Percentiles rank a stretch among this genome's conserved stretches.
Conservation (phyloP, 1,284 basidiomycete species). For the Moesziomyces aphidis region DNA sequence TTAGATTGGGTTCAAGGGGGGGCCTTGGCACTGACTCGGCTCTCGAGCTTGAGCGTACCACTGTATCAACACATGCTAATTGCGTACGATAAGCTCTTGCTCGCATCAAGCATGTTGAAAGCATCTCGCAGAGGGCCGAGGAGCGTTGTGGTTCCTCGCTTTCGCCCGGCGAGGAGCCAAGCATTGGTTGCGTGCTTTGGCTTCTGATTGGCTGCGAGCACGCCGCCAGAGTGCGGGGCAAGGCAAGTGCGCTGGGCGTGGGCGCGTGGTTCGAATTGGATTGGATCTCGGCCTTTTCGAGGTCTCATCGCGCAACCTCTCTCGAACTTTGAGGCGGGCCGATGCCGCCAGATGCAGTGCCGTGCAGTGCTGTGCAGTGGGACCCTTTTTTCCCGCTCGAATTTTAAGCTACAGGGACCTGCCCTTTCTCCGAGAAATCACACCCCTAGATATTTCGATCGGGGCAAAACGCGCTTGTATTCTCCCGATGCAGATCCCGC, state of each 20-base stretch:
- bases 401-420: conserved; percentile 25
- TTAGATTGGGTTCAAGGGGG: too few relatives aligned
- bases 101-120: too few relatives aligned
- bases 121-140: too few relatives aligned
- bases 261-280: too few relatives aligned
- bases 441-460: background rate
- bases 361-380: too few relatives aligned
- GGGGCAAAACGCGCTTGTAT: too few relatives aligned
- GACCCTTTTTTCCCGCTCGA: background rate
- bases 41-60: background rate
- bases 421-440: conserved; percentile 6
- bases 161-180: too few relatives aligned
- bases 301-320: too few relatives aligned
- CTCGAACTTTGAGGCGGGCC: too few relatives aligned
- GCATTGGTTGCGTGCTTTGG: background rate
- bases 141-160: too few relatives aligned
- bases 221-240: background rate
- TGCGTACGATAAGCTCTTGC: too few relatives aligned
- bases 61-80: too few relatives aligned
- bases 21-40: background rate
- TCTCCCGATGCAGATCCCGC: conserved; percentile 2
- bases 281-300: background rate
- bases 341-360: background rate
- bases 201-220: background rate
- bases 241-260: background rate